Evolutionary conservation across 805 yeast genomes (phyloP).

Genomic region (Myxozyma nipponensis): DNA sequence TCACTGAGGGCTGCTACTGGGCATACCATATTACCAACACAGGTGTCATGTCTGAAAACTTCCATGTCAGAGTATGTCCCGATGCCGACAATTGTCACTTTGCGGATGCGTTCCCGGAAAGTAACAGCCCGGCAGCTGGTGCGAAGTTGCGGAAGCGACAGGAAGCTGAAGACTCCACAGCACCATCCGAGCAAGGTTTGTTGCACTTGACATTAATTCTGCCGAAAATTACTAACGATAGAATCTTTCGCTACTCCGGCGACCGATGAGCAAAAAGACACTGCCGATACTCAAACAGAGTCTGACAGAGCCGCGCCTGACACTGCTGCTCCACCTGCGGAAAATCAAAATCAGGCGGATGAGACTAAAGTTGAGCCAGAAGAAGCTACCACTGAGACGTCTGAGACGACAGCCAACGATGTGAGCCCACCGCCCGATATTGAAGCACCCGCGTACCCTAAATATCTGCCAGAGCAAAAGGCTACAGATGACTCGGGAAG

Average conservation of each 20-base stretch:
- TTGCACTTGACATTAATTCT: background rate
- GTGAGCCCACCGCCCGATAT: too few relatives aligned
- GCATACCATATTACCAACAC: constrained; percentile 39
- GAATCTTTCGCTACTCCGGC: background rate
- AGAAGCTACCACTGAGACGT: background rate
- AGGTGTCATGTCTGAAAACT: constrained; percentile 47
- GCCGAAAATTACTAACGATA: background rate
- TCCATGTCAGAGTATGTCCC: constrained; percentile 35
- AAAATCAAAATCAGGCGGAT: background rate
- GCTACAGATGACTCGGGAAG: too few relatives aligned
- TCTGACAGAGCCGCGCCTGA: background rate
- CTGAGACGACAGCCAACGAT: too few relatives aligned
- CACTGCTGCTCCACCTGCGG: too few relatives aligned
- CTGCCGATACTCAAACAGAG: background rate
- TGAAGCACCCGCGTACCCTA: background rate
- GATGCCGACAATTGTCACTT: constrained; percentile 13
- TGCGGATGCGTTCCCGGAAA: constrained; percentile 4
- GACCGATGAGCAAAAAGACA: background rate
- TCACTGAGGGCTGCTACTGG: constrained; percentile 50
- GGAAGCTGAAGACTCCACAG: too few relatives aligned
- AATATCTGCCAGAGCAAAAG: background rate
- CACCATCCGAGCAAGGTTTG: background rate
- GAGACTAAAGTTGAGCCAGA: background rate
- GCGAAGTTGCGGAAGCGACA: constrained; percentile 2
- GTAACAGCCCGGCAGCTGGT: constrained; percentile 4